Percentiles rank a stretch among this genome's conserved stretches.
phyloP scores from a whole-genome alignment of 176 grass and related monocot species.

The Olyra latifolia region DNA sequence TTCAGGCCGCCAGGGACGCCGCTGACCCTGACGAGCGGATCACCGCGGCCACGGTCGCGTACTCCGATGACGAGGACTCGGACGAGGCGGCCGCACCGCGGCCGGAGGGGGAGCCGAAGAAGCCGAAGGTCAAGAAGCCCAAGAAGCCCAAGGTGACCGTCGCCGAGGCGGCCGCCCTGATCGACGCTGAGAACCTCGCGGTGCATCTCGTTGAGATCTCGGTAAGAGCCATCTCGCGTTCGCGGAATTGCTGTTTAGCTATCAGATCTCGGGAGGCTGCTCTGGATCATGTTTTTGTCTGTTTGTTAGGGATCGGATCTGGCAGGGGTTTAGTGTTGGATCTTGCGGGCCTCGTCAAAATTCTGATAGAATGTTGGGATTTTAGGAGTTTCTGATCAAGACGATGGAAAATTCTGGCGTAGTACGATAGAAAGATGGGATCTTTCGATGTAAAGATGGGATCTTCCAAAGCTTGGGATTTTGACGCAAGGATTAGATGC shows the following conservation, averaged over 20 bases:
- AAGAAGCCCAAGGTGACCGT: conserved; percentile 90
- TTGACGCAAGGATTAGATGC: conserved; percentile 31
- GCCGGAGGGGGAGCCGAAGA: conserved; percentile 62
- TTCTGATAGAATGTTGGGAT: conserved; percentile 3
- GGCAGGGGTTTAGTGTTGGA: conserved; percentile 30
- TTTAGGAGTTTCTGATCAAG: not conserved
- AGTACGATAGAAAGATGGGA: conserved; percentile 28
- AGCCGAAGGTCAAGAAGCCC: conserved; percentile 74
- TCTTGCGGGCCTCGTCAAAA: not conserved
- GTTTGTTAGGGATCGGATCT: conserved; percentile 37
- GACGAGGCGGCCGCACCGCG: conserved; percentile 37
- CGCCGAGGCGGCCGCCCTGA: conserved; percentile 65
- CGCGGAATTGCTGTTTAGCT: not conserved
- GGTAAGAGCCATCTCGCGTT: conserved; percentile 25
- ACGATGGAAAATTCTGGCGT: conserved; percentile 20
- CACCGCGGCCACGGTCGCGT: conserved; percentile 3
- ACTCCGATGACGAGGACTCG: conserved; percentile 61
- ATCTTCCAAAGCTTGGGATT: conserved; percentile 23
- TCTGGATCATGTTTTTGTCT: conserved; percentile 35
- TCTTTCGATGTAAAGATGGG: conserved; percentile 28
- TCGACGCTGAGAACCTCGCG: conserved; percentile 71
- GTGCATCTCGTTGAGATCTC: conserved; percentile 78
- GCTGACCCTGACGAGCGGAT: conserved; percentile 40
- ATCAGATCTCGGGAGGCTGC: conserved; percentile 29
- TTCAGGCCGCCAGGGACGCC: conserved; percentile 55